Percentiles rank a stretch among this genome's conserved stretches.
These are phyloP conservation scores for Umbelopsis ramanniana DNA, from an alignment of 192 early-diverging fungal species.

Conservation along the genomic window DNA sequence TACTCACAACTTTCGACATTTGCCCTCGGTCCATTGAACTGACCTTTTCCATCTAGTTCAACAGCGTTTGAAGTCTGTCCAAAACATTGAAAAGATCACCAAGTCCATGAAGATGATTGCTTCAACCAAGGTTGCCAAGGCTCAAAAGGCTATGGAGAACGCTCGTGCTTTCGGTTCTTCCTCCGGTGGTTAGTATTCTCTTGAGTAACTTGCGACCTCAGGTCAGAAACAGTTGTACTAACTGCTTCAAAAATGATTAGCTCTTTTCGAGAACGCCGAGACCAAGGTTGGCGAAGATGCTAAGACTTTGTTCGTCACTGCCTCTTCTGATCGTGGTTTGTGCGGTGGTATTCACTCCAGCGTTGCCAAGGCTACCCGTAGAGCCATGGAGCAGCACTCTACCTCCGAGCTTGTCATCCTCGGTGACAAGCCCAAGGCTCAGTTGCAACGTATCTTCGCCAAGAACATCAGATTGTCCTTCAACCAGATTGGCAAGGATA, in stretches of 20 bases:
- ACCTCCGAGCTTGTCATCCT: slow-evolving; percentile 71
- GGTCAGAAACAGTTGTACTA: background rate
- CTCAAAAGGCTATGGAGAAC: slow-evolving; percentile 87
- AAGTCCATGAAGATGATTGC: slow-evolving; percentile 99
- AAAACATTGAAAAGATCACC: slow-evolving; percentile 99
- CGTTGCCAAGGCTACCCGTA: slow-evolving; percentile 83
- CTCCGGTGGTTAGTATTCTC: slow-evolving; percentile 56
- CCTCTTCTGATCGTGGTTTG: slow-evolving; percentile 96
- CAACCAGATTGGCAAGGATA: slow-evolving; percentile 89
- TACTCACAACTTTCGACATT: background rate
- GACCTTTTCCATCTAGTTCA: slow-evolving; percentile 65
- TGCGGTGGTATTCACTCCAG: slow-evolving; percentile 99
- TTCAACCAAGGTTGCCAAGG: slow-evolving; percentile 95
- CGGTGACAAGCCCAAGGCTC: slow-evolving; percentile 93
- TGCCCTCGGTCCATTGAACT: too few relatives aligned
- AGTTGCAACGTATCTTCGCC: slow-evolving; percentile 80
- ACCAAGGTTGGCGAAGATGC: slow-evolving; percentile 66
- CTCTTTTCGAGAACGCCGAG: slow-evolving; percentile 75
- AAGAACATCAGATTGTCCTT: slow-evolving; percentile 84
- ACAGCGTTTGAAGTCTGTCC: slow-evolving; percentile 92
- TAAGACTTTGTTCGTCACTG: slow-evolving; percentile 76
- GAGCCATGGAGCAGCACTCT: slow-evolving; percentile 58
- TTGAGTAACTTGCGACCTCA: background rate
- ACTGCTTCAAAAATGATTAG: slow-evolving; percentile 42
- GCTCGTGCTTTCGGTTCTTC: slow-evolving; percentile 78